Percentiles rank a stretch among this genome's conserved stretches.
Evolutionary conservation across 2,329 filamentous ascomycete species (phyloP).

Genomic region (Mariannaea elegans): DNA sequence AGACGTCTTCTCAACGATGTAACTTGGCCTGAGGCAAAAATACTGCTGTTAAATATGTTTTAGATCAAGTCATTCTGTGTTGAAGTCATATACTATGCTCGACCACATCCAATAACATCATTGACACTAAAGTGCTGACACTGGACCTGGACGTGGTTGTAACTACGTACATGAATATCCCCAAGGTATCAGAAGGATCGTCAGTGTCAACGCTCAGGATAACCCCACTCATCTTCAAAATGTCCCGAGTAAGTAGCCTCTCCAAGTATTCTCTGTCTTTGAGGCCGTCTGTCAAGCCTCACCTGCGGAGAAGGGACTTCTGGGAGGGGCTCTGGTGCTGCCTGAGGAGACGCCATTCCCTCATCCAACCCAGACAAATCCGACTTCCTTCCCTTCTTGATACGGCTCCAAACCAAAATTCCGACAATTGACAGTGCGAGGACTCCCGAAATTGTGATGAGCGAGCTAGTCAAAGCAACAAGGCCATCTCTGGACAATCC

Average conservation of each 20-base stretch:
- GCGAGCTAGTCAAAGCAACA: background rate
- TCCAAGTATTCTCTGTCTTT: background rate
- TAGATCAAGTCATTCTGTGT: too few relatives aligned
- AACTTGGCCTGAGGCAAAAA: too few relatives aligned
- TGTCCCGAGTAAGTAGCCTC: background rate
- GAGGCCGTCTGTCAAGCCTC: background rate
- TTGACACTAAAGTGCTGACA: too few relatives aligned
- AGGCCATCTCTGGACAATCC: constrained; percentile 1
- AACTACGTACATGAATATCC: too few relatives aligned
- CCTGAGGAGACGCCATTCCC: background rate
- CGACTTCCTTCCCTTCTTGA: background rate
- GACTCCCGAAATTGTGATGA: background rate
- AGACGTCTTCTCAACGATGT: too few relatives aligned
- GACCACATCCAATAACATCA: too few relatives aligned
- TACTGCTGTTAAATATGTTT: too few relatives aligned
- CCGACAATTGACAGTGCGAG: background rate
- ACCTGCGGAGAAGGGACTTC: background rate
- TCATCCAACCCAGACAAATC: too few relatives aligned
- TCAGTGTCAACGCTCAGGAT: constrained; percentile 2
- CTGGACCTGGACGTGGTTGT: too few relatives aligned
- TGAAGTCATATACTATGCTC: too few relatives aligned
- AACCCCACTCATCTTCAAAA: constrained; percentile 13
- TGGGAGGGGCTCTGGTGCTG: background rate
- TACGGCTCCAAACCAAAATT: background rate
- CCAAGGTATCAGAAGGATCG: too few relatives aligned